Conservation (phyloP, 164 flowering plant species). For the Magnolia officinalis region DNA sequence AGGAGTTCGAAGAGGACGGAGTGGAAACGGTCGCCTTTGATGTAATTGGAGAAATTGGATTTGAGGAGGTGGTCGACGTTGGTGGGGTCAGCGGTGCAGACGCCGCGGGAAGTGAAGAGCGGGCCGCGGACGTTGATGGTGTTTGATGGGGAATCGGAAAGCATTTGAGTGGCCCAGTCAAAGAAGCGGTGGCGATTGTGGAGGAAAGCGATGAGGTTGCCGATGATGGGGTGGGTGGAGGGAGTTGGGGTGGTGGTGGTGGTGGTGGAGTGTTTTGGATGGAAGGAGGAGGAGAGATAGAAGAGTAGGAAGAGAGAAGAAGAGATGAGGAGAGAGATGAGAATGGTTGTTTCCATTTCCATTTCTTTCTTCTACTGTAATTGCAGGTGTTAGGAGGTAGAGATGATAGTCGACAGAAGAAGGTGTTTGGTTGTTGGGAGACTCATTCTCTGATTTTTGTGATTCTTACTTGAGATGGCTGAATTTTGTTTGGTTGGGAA, state of each 20-base stretch:
- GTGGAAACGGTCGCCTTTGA: conserved; percentile 41
- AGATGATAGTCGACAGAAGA: too few species aligned
- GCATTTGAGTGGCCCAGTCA: conserved; percentile 49
- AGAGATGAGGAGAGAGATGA: neutral
- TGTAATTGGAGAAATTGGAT: conserved; percentile 43
- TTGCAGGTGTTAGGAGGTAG: too few species aligned
- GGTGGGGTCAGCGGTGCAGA: conserved; percentile 41
- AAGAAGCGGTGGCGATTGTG: conserved; percentile 48
- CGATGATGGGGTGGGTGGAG: conserved; percentile 36
- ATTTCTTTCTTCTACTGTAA: neutral
- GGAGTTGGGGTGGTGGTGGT: conserved; percentile 24
- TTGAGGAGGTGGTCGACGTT: conserved; percentile 37
- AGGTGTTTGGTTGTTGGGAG: too few species aligned
- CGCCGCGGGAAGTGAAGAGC: conserved; percentile 29
- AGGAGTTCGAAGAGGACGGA: conserved; percentile 36
- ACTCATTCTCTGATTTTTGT: too few species aligned
- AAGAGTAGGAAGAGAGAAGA: neutral
- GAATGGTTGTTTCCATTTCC: neutral
- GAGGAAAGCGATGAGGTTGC: conserved; percentile 39
- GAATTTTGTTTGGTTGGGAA: too few species aligned
- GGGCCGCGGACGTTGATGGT: conserved; percentile 33
- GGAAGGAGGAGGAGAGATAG: conserved; percentile 15
- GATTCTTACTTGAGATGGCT: too few species aligned
- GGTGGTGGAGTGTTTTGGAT: neutral
- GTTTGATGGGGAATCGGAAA: conserved; percentile 33